Evolutionary conservation across 1,139 yeast species (phyloP).

Genomic region (Pichia inconspicua): DNA sequence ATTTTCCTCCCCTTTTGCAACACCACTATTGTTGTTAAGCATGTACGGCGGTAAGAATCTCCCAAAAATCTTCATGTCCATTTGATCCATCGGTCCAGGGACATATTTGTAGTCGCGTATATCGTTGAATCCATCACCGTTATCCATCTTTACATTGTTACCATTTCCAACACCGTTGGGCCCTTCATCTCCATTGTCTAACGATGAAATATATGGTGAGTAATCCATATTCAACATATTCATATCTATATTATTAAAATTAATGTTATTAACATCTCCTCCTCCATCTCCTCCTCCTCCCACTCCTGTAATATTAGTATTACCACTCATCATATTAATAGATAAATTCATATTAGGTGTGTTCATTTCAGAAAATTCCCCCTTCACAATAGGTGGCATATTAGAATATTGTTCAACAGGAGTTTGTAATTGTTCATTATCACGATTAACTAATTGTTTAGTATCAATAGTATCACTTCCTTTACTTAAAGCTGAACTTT

Average conservation of each 20-base stretch:
- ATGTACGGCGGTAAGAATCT: conserved; percentile 77
- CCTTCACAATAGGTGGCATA: not conserved
- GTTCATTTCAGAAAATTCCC: not conserved
- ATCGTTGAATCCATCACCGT: conserved; percentile 4
- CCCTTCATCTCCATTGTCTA: not conserved
- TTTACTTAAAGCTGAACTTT: not conserved
- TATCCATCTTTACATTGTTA: not conserved
- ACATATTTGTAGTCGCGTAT: conserved; percentile 36
- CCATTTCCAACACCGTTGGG: not conserved
- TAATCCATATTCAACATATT: not conserved
- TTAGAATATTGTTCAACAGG: not conserved
- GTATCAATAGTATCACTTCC: not conserved
- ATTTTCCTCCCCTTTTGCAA: not conserved
- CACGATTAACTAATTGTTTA: not conserved
- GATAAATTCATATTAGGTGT: not conserved
- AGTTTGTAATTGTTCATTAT: too few species aligned
- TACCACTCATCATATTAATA: not conserved
- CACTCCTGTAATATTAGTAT: not conserved
- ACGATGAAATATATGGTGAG: not conserved
- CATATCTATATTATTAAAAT: not conserved
- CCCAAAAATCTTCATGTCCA: conserved; percentile 80
- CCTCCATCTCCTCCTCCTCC: too few species aligned
- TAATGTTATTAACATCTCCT: not conserved
- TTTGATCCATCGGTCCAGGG: conserved; percentile 76
- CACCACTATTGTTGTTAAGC: conserved; percentile 27